Conservation (phyloP, 1,139 yeast species). For the Meyerozyma smithsonii region DNA sequence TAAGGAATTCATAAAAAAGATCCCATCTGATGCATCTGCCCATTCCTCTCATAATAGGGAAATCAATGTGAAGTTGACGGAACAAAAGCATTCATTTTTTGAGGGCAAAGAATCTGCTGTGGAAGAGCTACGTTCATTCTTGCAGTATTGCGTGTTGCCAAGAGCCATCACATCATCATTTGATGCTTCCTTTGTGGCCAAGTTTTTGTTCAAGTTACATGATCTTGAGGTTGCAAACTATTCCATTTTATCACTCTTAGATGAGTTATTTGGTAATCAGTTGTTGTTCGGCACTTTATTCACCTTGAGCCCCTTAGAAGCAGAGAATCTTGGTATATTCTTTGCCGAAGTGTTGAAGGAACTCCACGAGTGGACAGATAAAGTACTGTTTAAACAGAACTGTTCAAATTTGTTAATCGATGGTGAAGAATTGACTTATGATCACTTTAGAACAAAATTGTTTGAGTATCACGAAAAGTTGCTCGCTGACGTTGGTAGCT, state of each 20-base stretch:
- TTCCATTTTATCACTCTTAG: constrained; percentile 40
- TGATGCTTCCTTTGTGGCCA: constrained; percentile 73
- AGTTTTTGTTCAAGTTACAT: constrained; percentile 54
- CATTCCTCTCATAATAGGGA: constrained; percentile 24
- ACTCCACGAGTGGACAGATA: constrained; percentile 41
- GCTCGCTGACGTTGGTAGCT: constrained; percentile 40
- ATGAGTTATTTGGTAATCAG: constrained; percentile 45
- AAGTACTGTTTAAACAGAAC: constrained; percentile 14
- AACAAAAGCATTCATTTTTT: constrained; percentile 9
- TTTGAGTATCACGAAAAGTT: constrained; percentile 55
- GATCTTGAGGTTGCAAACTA: constrained; percentile 38
- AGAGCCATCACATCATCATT: constrained; percentile 74
- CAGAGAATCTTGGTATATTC: constrained; percentile 80
- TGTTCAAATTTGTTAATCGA: constrained; percentile 7
- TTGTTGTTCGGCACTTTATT: constrained; percentile 58
- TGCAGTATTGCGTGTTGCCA: constrained; percentile 70
- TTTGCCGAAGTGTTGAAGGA: constrained; percentile 50
- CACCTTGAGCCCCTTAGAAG: constrained; percentile 70
- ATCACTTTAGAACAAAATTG: constrained; percentile 37
- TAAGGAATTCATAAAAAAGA: constrained; percentile 18
- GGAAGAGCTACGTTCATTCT: constrained; percentile 29
- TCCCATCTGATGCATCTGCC: constrained; percentile 23
- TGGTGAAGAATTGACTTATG: constrained; percentile 18
- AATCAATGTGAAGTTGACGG: constrained; percentile 11
- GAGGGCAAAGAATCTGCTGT: constrained; percentile 11